phyloP scores from a whole-genome alignment of 495 filamentous ascomycete species.

The Glutinoglossum americanum region DNA sequence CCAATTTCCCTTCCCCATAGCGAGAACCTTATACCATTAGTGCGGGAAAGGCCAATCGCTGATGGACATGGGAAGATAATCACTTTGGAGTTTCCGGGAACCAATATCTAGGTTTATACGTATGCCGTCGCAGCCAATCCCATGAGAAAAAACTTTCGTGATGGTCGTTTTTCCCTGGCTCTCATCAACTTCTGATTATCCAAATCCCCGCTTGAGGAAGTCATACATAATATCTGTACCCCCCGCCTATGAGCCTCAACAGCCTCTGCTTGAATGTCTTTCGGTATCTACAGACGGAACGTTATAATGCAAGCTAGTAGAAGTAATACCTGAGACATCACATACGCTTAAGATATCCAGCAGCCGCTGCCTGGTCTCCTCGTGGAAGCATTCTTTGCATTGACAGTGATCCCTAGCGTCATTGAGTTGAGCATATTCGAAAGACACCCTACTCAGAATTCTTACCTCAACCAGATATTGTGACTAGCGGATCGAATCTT shows the following conservation, averaged over 20 bases:
- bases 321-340: not conserved
- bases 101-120: constrained; percentile 14
- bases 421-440: not conserved
- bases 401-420: constrained; percentile 56
- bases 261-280: constrained; percentile 23
- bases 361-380: constrained; percentile 52
- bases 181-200: constrained; percentile 2
- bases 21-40: constrained; percentile 8
- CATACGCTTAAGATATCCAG: constrained; percentile 49
- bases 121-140: constrained; percentile 28
- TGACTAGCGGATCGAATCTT: constrained; percentile 8
- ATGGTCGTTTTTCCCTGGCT: constrained; percentile 27
- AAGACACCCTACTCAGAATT: not conserved
- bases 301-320: constrained; percentile 4
- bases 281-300: constrained; percentile 24
- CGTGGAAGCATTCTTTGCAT: constrained; percentile 50
- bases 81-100: constrained; percentile 3
- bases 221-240: constrained; percentile 23
- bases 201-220: not conserved
- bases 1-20: constrained; percentile 21
- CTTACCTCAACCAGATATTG: constrained; percentile 15
- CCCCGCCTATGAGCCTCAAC: constrained; percentile 15
- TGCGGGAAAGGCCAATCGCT: not conserved
- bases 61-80: not conserved
- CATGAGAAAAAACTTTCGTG: constrained; percentile 35